These are phyloP conservation scores for Talaromyces sp. DNA, from an alignment of 2,329 filamentous ascomycete species.

Conservation along the genomic window DNA sequence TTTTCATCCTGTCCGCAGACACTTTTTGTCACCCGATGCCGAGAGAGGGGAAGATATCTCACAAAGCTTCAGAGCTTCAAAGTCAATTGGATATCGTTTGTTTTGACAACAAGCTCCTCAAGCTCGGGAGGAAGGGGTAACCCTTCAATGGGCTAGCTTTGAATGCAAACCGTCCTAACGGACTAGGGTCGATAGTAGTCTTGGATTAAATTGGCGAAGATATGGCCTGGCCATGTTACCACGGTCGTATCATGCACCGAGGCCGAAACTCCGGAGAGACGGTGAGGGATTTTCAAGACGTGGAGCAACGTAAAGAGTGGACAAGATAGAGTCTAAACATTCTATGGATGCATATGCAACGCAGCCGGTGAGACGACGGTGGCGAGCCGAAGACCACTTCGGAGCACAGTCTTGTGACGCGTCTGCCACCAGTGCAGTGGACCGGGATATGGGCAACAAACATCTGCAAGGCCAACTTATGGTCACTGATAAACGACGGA, in stretches of 20 bases:
- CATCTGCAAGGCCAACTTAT: slow-evolving; percentile 24
- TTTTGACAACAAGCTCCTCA: not conserved
- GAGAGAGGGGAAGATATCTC: not conserved
- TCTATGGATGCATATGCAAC: slow-evolving; percentile 32
- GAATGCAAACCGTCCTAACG: not conserved
- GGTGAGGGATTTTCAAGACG: slow-evolving; percentile 35
- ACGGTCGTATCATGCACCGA: slow-evolving; percentile 5
- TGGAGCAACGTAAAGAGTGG: slow-evolving; percentile 25
- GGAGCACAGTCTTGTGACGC: slow-evolving; percentile 31
- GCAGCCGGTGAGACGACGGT: slow-evolving; percentile 30
- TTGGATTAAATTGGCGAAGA: slow-evolving; percentile 1
- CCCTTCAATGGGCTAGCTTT: not conserved
- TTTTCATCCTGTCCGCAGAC: not conserved
- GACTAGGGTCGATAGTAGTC: slow-evolving; percentile 8
- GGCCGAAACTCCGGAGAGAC: slow-evolving; percentile 13
- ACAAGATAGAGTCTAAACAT: slow-evolving; percentile 34
- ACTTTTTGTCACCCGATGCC: not conserved
- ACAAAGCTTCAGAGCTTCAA: not conserved
- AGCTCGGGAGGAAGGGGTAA: not conserved
- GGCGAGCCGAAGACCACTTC: slow-evolving; percentile 23
- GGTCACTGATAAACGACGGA: slow-evolving; percentile 29
- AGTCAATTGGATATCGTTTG: slow-evolving; percentile 6
- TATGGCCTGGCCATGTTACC: slow-evolving; percentile 1
- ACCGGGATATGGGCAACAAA: slow-evolving; percentile 26
- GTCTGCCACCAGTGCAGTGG: slow-evolving; percentile 31